Evolutionary conservation across 148 eudicot genomes (phyloP).

Genomic region (Beta vulgaris): DNA sequence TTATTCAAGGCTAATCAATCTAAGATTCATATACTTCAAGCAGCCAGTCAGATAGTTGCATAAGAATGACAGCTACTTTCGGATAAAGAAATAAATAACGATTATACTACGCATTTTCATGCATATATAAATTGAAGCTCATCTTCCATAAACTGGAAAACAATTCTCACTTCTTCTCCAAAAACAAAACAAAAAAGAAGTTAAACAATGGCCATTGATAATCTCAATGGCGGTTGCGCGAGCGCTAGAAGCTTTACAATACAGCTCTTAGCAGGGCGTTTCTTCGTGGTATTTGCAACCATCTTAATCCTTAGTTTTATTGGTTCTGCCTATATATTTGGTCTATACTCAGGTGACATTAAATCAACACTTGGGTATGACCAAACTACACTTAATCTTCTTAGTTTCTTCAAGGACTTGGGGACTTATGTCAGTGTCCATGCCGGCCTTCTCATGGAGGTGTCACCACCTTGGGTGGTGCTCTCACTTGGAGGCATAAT

Average conservation of each 20-base stretch:
- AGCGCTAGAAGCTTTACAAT: constrained; percentile 10
- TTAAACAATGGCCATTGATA: constrained; percentile 7
- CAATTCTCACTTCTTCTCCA: background rate
- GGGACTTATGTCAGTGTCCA: constrained; percentile 34
- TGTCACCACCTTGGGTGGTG: constrained; percentile 33
- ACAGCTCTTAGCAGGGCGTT: constrained; percentile 27
- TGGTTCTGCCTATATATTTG: constrained; percentile 33
- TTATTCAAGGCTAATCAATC: background rate
- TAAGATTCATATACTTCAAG: no score
- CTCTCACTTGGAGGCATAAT: constrained; percentile 25
- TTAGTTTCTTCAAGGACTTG: constrained; percentile 36
- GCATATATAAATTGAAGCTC: constrained; percentile 9
- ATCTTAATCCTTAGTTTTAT: constrained; percentile 32
- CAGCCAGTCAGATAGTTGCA: background rate
- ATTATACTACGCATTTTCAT: background rate
- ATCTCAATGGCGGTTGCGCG: background rate
- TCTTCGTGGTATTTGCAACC: constrained; percentile 29
- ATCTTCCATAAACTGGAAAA: background rate
- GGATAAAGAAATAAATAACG: constrained; percentile 8
- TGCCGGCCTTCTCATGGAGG: constrained; percentile 31
- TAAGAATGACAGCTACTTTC: constrained; percentile 12
- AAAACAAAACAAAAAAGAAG: background rate
- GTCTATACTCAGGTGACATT: constrained; percentile 34
- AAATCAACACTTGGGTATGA: constrained; percentile 34
- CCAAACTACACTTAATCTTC: constrained; percentile 33